Base-by-base conservation (phyloP, 2,329 filamentous ascomycete species). In the Apiospora rasikravindrae region DNA sequence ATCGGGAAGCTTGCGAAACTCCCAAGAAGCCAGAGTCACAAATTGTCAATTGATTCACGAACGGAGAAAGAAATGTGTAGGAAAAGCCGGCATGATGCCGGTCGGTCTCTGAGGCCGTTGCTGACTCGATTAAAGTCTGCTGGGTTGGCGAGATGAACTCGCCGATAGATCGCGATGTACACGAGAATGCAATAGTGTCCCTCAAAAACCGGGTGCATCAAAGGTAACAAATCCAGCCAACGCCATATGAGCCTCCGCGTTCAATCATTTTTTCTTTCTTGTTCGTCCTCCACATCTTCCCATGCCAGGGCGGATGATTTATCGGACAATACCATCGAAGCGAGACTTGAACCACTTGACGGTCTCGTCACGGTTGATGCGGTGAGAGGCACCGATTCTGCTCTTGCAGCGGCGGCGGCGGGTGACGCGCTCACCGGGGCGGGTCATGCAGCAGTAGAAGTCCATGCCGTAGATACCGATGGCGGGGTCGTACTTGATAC, bases 361-460 rank as follows among this genome's bases (percentile, higher is more conserved):
- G 83, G 95, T 98, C 92, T 99, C 96, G 77, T 91, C 87, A 84
- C 95, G 93, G 91, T 91, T 94, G 92, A 99, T 98, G 84, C 92
- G 91, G 93, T 99, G 96, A 86, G 87, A 89, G 83, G 93, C 84
- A 83, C 96, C 96, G 84, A 99, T 92, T 82, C 87, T 90, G 89
- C 91, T 89, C 91, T 97, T 93, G 88, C 89, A 91, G 83, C 96
- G 94, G 85, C 96, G 93, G 84, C 96, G 95, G 90, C 95, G 96
- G 85, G 94, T 93, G 84, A 99, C 94, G 85, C 96, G 95, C 91
- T 98, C 95, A 89, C 96, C 96, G 82, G 96, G 96, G 83, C 96
- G 95, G 90, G 95, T 98, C 96, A 99, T 99, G 94, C 96, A 98
- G 94, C 93, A 95, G 93, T 98, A 99, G 89, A 99, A 99, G 89